phyloP scores from a whole-genome alignment of 2,329 filamentous ascomycete species.

The Fusarium foetens region DNA sequence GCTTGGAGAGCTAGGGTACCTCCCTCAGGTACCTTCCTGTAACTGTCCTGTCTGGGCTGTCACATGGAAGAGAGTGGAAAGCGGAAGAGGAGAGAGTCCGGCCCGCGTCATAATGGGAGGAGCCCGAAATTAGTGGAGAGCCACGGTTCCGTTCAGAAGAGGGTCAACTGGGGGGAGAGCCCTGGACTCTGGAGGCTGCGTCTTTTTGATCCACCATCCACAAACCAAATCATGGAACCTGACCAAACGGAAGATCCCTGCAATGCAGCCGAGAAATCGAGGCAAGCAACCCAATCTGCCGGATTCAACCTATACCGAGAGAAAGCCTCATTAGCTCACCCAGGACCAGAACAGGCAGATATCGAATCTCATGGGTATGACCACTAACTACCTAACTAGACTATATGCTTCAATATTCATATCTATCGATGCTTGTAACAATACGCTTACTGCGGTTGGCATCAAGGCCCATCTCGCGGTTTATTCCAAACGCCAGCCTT shows the following conservation, averaged over 20 bases:
- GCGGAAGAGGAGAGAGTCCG: constrained; percentile 25
- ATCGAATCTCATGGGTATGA: background rate
- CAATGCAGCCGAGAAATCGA: constrained; percentile 19
- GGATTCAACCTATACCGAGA: background rate
- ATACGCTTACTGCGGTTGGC: constrained; percentile 34
- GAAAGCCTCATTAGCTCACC: background rate
- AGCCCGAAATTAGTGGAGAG: constrained; percentile 14
- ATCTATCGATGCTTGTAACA: constrained; percentile 21
- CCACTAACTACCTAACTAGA: background rate
- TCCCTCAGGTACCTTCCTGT: background rate
- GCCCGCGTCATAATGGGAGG: constrained; percentile 28
- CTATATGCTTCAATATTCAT: constrained; percentile 15
- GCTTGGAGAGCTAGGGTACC: constrained; percentile 14
- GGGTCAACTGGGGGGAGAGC: constrained; percentile 1
- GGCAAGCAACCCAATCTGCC: constrained; percentile 1
- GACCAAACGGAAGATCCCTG: constrained; percentile 14
- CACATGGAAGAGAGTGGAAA: constrained; percentile 40
- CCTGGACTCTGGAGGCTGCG: background rate
- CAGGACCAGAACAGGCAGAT: background rate
- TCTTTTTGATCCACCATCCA: constrained; percentile 10
- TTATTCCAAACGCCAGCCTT: constrained; percentile 31
- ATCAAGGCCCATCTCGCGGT: constrained; percentile 32
- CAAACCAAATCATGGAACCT: background rate
- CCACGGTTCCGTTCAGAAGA: background rate
- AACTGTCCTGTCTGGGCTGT: constrained; percentile 12